Conservation (phyloP, 225 moss, liverwort and hornwort genomes). For the Sphagnum contortum region DNA sequence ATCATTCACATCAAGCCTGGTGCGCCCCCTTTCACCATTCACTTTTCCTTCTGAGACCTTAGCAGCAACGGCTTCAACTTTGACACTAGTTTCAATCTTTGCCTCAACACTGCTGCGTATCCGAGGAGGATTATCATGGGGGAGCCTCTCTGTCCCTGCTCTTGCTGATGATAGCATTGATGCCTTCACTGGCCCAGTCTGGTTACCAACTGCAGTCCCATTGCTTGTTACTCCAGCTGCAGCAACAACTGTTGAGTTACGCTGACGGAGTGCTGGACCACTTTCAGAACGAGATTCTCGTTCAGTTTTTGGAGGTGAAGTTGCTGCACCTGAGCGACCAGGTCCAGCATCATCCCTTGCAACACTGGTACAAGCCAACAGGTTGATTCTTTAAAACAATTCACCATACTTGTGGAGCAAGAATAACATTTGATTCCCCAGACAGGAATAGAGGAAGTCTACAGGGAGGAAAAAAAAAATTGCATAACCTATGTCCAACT, state of each 20-base stretch:
- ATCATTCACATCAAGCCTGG: constrained; percentile 56
- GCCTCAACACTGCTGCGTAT: constrained; percentile 40
- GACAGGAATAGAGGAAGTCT: too few relatives aligned
- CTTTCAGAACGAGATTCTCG: constrained; percentile 39
- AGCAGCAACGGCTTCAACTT: constrained; percentile 35
- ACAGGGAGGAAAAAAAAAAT: too few relatives aligned
- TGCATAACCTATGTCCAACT: too few relatives aligned
- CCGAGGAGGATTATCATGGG: constrained; percentile 31
- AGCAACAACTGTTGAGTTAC: constrained; percentile 19
- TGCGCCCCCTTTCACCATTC: constrained; percentile 42
- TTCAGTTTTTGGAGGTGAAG: constrained; percentile 37
- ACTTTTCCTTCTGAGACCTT: constrained; percentile 49
- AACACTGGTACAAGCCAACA: not conserved
- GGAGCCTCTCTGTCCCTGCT: constrained; percentile 47
- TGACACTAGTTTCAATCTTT: constrained; percentile 49
- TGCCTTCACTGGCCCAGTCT: constrained; percentile 31
- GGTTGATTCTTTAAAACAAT: too few relatives aligned
- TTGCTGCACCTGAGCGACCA: constrained; percentile 33
- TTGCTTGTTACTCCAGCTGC: constrained; percentile 33
- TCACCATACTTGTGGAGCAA: too few relatives aligned
- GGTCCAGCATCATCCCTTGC: constrained; percentile 44
- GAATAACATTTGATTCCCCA: too few relatives aligned
- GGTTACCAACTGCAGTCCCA: constrained; percentile 42
- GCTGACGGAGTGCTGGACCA: constrained; percentile 59
- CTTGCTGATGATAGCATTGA: constrained; percentile 24